These are phyloP conservation scores for Chlorella ohadii DNA, from an alignment of 139 green algal genomes.

Conservation along the genomic window DNA sequence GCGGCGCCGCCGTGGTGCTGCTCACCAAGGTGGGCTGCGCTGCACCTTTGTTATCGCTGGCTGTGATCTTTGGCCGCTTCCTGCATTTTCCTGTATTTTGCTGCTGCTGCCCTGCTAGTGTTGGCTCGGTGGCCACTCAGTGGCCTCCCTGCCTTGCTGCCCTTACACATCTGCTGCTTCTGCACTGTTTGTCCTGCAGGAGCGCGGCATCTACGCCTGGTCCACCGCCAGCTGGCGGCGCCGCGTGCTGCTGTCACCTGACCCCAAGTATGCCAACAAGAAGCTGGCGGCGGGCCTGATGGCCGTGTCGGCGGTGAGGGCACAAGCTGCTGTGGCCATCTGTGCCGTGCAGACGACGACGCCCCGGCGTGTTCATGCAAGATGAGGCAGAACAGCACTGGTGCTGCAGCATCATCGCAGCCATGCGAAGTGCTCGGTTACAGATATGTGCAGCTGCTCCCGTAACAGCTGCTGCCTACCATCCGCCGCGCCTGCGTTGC, in stretches of 20 bases:
- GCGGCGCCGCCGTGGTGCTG: conserved; percentile 32
- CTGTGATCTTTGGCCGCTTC: too few relatives aligned
- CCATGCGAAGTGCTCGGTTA: too few relatives aligned
- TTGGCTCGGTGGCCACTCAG: too few relatives aligned
- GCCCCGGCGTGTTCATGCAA: too few relatives aligned
- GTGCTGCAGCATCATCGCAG: too few relatives aligned
- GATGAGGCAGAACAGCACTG: too few relatives aligned
- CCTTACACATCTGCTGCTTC: background rate
- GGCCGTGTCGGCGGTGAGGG: conserved; percentile 39
- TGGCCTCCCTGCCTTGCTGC: too few relatives aligned
- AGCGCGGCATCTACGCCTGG: conserved; percentile 46
- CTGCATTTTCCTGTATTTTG: too few relatives aligned
- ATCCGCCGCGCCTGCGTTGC: background rate
- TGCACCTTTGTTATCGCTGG: background rate
- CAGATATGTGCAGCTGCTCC: too few relatives aligned
- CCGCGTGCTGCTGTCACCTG: conserved; percentile 28
- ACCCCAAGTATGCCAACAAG: conserved; percentile 38
- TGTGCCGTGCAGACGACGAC: too few relatives aligned
- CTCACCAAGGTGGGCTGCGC: conserved; percentile 37
- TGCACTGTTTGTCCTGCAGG: background rate
- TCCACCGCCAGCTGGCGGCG: conserved; percentile 37
- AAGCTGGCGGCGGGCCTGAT: conserved; percentile 34
- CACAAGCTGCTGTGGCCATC: background rate
- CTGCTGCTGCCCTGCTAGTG: too few relatives aligned
- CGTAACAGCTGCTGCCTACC: background rate